A percentile compares a stretch with the other conserved stretches of the same genome.
Evolutionary conservation across 768 basidiomycete species (phyloP).

Genomic region (Leccinum subgranulosum): DNA sequence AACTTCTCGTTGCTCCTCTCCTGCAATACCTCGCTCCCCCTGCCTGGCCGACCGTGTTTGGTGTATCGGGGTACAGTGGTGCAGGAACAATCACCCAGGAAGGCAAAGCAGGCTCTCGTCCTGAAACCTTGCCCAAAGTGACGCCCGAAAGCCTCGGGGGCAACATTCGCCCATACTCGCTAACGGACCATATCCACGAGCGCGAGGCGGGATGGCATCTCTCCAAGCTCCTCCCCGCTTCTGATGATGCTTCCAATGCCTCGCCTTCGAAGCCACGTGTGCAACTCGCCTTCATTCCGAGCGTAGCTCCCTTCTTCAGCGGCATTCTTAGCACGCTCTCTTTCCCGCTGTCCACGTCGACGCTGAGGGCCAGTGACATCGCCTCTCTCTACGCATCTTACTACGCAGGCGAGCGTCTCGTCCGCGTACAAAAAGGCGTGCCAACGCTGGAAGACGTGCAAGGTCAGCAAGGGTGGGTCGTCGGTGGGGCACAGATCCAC

Average conservation of each 20-base stretch:
- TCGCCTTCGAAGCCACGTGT: conserved; percentile 26
- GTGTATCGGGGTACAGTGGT: conserved; percentile 91
- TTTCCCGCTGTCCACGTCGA: conserved; percentile 64
- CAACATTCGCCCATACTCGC: conserved; percentile 78
- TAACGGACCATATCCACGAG: conserved; percentile 99
- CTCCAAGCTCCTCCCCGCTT: conserved; percentile 46
- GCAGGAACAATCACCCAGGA: conserved; percentile 80
- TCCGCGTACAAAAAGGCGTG: conserved; percentile 64
- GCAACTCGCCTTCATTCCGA: conserved; percentile 81
- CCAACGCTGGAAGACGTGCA: conserved; percentile 74
- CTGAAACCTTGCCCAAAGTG: conserved; percentile 79
- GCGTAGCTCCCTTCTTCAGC: conserved; percentile 92
- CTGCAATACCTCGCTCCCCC: conserved; percentile 60
- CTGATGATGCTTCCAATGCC: background rate
- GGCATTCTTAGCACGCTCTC: conserved; percentile 89
- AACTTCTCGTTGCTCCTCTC: conserved; percentile 89
- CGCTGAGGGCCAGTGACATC: conserved; percentile 70
- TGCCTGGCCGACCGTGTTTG: conserved; percentile 82
- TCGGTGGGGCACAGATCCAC: conserved; percentile 94
- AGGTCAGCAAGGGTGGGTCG: conserved; percentile 82
- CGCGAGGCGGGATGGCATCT: conserved; percentile 90
- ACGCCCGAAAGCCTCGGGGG: conserved; percentile 69
- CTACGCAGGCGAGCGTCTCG: conserved; percentile 73
- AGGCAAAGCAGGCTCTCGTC: conserved; percentile 59
- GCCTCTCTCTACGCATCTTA: conserved; percentile 68